Evolutionary conservation across 306 rosid species (phyloP), one percentile per base, ranked within the genome.

Genomic region (Acacia acuminata): DNA sequence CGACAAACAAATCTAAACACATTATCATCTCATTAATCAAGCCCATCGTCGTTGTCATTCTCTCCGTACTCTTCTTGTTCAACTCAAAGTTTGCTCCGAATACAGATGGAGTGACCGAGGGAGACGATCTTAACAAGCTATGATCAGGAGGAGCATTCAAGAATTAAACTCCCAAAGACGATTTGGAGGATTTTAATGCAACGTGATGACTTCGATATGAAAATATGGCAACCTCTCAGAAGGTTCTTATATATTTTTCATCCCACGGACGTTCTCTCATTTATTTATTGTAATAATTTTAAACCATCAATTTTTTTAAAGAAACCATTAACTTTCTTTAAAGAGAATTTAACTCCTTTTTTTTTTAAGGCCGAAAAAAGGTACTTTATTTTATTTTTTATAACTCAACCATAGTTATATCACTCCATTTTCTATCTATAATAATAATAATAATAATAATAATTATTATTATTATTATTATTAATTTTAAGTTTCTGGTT

Each of bases 1-100:
- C 97, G 8, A 95, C 85, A 10, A 82, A 24, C 81, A 95, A 87
- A 87, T 93, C 98, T 78, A 93, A 22, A 38, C 7, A 38, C 16
- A 95, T 7, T 48, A 85, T 45, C 81, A 81, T 88, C 79, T 88
- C 19, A 69, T 93, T 83, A 36, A 36, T 36, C 68, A 87, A 76
- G n/a, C 93, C 89, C 77, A 90, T 34, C 67, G 56, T 2, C 85
- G 75, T 73, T 79, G 22, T 76, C 82, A 2, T 82, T 16, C n/a
- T 72, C 71, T 25, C 67, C 27, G 16, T 36, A 27, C 45, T 77
- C n/a, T 14, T 24, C 70, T 32, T 10, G n/a, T 50, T 75, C 71
- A 20, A 42, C 53, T 63, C 74, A 73, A 66, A 78, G 2, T 9
- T 45, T 53, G 1, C 55, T 58, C 9, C 9, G 61, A 15, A 42